A percentile compares a stretch with the other conserved stretches of the same genome.
Evolutionary conservation across 208 protist genomes (phyloP).

Genomic region (Leishmania gerbilli): DNA sequence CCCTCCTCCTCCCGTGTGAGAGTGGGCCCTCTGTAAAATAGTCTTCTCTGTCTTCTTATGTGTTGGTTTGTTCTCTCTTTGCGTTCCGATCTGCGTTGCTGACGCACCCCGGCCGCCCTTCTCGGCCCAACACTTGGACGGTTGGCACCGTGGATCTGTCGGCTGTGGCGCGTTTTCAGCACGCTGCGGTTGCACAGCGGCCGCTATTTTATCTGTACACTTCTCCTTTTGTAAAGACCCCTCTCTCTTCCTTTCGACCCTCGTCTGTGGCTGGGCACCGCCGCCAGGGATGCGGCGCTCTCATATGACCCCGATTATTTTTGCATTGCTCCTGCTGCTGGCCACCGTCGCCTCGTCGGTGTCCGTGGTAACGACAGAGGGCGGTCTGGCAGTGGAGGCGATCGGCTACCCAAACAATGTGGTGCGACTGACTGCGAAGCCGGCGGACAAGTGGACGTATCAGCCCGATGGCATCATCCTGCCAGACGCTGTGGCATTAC

Average conservation of each 20-base stretch:
- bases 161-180: neutral
- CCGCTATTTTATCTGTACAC: neutral
- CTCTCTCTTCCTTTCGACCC: neutral
- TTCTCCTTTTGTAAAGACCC: neutral
- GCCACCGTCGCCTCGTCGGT: neutral
- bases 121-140: neutral
- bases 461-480: conserved; percentile 36
- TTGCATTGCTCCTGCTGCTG: neutral
- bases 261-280: neutral
- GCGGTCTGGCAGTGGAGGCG: conserved; percentile 20
- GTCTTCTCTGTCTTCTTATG: neutral
- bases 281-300: neutral
- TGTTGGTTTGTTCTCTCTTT: neutral
- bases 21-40: neutral
- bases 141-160: neutral
- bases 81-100: neutral
- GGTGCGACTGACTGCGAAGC: conserved; percentile 47
- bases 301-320: neutral
- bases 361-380: conserved; percentile 10
- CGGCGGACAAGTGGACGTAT: conserved; percentile 36
- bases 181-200: neutral
- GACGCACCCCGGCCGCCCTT: neutral
- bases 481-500: neutral
- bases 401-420: conserved; percentile 37
- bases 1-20: neutral